These are phyloP conservation scores for Diplodia sapinea DNA, from an alignment of 2,329 filamentous ascomycete genomes.

Conservation along the genomic window DNA sequence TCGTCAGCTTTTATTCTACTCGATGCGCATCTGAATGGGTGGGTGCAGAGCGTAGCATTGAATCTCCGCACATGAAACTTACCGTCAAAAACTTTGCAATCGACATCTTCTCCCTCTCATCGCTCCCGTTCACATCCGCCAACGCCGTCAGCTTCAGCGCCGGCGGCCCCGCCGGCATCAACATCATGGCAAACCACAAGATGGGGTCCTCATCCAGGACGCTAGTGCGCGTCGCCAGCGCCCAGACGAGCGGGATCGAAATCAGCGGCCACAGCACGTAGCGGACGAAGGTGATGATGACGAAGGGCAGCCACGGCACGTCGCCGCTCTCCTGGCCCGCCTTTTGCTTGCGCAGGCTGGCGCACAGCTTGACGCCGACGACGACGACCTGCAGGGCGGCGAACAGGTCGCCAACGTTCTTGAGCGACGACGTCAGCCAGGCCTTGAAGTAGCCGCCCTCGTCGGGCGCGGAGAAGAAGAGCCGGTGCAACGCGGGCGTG, in stretches of 20 bases:
- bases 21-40: too few species aligned
- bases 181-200: constrained; percentile 69
- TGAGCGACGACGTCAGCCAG: constrained; percentile 67
- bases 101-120: constrained; percentile 57
- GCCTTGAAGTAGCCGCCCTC: constrained; percentile 69
- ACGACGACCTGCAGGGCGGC: constrained; percentile 69
- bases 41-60: not conserved
- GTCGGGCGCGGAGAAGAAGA: constrained; percentile 65
- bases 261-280: constrained; percentile 67
- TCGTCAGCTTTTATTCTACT: too few species aligned
- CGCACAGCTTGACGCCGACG: constrained; percentile 69
- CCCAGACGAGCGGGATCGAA: constrained; percentile 62
- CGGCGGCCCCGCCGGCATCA: constrained; percentile 63
- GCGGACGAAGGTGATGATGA: constrained; percentile 61
- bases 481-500: constrained; percentile 62
- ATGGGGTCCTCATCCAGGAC: constrained; percentile 63
- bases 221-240: constrained; percentile 59
- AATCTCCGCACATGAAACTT: constrained; percentile 33
- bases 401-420: constrained; percentile 68
- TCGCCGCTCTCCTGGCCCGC: constrained; percentile 49
- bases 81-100: constrained; percentile 61
- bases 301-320: constrained; percentile 58
- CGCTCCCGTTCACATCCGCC: constrained; percentile 56
- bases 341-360: constrained; percentile 57
- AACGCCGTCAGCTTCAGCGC: constrained; percentile 61